Percentiles rank a stretch among this genome's conserved stretches.
Conservation (phyloP, 2,329 filamentous ascomycete genomes). For the Colletotrichum trifolii region DNA sequence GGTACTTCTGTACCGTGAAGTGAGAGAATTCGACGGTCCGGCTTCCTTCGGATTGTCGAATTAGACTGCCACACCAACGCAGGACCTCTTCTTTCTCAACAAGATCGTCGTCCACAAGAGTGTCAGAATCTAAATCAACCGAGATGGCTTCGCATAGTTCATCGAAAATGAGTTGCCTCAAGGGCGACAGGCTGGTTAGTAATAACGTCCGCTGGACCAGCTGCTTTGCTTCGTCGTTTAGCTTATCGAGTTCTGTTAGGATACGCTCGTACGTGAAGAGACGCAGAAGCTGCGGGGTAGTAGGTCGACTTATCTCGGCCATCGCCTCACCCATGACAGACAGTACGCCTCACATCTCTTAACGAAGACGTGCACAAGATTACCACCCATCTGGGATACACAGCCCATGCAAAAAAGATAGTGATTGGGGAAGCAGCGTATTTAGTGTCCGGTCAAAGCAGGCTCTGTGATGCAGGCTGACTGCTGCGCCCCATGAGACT, state of each 20-base stretch:
- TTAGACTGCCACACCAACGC: not conserved
- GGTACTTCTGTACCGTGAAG: slow-evolving; percentile 1
- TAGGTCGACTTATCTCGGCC: too few relatives aligned
- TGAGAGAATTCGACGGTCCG: not conserved
- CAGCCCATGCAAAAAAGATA: too few relatives aligned
- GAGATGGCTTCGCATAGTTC: not conserved
- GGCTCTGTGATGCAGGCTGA: too few relatives aligned
- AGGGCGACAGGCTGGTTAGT: not conserved
- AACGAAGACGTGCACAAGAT: too few relatives aligned
- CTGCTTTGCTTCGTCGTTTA: not conserved
- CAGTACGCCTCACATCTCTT: too few relatives aligned
- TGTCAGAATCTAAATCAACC: not conserved
- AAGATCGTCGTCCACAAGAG: not conserved
- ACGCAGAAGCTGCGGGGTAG: too few relatives aligned
- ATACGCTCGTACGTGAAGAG: slow-evolving; percentile 2
- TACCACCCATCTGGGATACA: too few relatives aligned
- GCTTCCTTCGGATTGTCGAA: not conserved
- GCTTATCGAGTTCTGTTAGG: not conserved
- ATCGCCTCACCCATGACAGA: too few relatives aligned
- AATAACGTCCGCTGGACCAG: not conserved
- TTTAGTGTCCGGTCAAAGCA: too few relatives aligned
- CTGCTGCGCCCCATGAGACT: too few relatives aligned
- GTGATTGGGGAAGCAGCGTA: too few relatives aligned
- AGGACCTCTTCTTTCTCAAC: not conserved
- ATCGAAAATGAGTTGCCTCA: not conserved